These are phyloP conservation scores for Geranium rotundifolium DNA, from an alignment of 345 rosid genomes.

Conservation along the genomic window DNA sequence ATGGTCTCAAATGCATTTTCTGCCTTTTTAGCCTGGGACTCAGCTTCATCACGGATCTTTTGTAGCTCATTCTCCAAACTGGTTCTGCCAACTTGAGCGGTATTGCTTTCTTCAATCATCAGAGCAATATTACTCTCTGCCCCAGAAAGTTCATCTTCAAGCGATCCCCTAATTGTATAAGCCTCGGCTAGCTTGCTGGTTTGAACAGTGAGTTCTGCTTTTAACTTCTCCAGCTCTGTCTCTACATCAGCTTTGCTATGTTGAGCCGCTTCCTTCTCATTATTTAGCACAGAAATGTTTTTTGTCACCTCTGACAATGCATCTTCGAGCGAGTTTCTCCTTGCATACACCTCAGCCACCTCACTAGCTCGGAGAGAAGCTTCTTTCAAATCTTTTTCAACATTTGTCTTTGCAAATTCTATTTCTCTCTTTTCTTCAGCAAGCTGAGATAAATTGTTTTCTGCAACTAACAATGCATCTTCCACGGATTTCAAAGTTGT, in stretches of 20 bases:
- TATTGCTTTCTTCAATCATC: conserved; percentile 42
- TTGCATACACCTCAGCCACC: conserved; percentile 36
- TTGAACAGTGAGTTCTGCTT: conserved; percentile 38
- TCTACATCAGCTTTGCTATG: conserved; percentile 34
- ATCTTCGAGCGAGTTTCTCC: conserved; percentile 52
- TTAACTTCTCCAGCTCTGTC: conserved; percentile 44
- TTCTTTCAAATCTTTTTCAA: conserved; percentile 53
- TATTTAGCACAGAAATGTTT: conserved; percentile 35
- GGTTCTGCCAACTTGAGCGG: conserved; percentile 22
- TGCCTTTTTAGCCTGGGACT: conserved; percentile 33
- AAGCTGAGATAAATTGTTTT: conserved; percentile 33
- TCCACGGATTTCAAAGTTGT: conserved; percentile 35
- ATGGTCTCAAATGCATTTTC: conserved; percentile 26
- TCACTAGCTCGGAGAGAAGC: conserved; percentile 35
- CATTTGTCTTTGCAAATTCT: conserved; percentile 33
- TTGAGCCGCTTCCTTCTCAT: conserved; percentile 66
- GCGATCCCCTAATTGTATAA: conserved; percentile 42
- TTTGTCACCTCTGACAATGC: conserved; percentile 47
- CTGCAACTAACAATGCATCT: conserved; percentile 43
- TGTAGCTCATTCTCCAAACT: conserved; percentile 47
- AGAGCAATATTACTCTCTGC: conserved; percentile 37
- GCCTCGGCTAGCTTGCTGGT: conserved; percentile 47
- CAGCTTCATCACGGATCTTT: conserved; percentile 47
- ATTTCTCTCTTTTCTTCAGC: conserved; percentile 41
- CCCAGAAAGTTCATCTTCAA: conserved; percentile 43